Base-by-base conservation (phyloP, 495 filamentous ascomycete genomes). In the Penicillium argentinense region DNA sequence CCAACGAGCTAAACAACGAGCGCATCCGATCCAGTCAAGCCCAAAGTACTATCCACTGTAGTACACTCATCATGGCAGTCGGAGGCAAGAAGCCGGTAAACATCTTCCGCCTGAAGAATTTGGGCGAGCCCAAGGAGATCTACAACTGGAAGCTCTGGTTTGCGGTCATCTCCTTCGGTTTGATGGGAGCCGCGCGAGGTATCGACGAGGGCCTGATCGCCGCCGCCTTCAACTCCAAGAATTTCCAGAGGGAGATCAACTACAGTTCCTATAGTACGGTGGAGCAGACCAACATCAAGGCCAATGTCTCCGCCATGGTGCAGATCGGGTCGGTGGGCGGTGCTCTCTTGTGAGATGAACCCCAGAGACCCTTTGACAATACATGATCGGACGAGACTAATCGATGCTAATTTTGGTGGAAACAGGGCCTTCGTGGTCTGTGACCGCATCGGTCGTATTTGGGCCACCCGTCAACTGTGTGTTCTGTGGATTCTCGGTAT, bases 201-300 rank as follows among this genome's bases (percentile, higher is more conserved):
- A 56, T 87, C n/a, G 84, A 87, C 51, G 84, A 87, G 60, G 84
- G 83, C 19, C 66, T 86, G 39, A 86, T 86, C 59, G 79, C 76
- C 9, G 82, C 66, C 2, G 80, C 82, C 12, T 79, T 85, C 58
- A 76, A 79, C 53, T 80, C 78, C 9, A 68, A 71, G 25, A 70
- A 81, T 39, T 87, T 86, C 48, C 73, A 80, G 51, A 49, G 58
- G 8, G 71, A 68, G 29, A 83, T 85, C 66, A 53, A 67, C 36
- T 72, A 68, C 19, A 77, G 79, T 48, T 67, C 78, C 13, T 79
- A 81, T 46, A 63, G 63, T 33, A 62, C 65, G 9, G 75, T 78
- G 28, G 66, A 69, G 34, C 63, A 69, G 23, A 70, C 76, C 30
- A 79, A 83, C 53, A 82, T 81, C 64, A 79, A 82, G 56, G 81